Evolutionary conservation across 495 filamentous ascomycete species (phyloP).

Genomic region (Penicillium atrosanguineum): DNA sequence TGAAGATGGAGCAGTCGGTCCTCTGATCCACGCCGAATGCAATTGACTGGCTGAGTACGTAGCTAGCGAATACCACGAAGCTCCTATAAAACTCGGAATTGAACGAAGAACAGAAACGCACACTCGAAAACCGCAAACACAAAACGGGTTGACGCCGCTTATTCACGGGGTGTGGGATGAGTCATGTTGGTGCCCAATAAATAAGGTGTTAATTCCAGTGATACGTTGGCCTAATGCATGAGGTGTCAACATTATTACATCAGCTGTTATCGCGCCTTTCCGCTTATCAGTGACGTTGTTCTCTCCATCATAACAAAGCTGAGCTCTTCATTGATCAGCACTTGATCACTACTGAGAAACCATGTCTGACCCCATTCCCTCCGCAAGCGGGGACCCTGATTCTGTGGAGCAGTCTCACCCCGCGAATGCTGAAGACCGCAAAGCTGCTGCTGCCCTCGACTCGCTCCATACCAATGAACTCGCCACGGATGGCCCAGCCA

Average conservation of each 20-base stretch:
- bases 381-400: conserved; percentile 67
- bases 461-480: conserved; percentile 68
- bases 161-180: conserved; percentile 24
- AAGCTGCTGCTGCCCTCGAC: conserved; percentile 81
- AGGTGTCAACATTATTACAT: neutral
- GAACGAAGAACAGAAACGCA: conserved; percentile 6
- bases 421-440: conserved; percentile 80
- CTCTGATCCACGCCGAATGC: neutral
- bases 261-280: neutral
- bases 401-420: conserved; percentile 54
- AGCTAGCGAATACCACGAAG: neutral
- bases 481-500: conserved; percentile 39
- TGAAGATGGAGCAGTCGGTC: neutral
- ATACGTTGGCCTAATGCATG: neutral
- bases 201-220: conserved; percentile 2
- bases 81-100: neutral
- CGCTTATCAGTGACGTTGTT: conserved; percentile 15
- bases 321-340: neutral
- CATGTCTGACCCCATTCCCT: conserved; percentile 66
- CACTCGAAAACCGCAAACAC: conserved; percentile 7
- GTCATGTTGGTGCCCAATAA: conserved; percentile 15
- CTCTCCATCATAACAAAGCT: neutral
- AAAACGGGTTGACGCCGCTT: conserved; percentile 13
- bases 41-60: neutral
- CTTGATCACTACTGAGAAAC: neutral